Evolutionary conservation across 192 early-diverging fungal species (phyloP), one percentile per base, ranked within the genome.

Genomic region (Coemansia javaensis): DNA sequence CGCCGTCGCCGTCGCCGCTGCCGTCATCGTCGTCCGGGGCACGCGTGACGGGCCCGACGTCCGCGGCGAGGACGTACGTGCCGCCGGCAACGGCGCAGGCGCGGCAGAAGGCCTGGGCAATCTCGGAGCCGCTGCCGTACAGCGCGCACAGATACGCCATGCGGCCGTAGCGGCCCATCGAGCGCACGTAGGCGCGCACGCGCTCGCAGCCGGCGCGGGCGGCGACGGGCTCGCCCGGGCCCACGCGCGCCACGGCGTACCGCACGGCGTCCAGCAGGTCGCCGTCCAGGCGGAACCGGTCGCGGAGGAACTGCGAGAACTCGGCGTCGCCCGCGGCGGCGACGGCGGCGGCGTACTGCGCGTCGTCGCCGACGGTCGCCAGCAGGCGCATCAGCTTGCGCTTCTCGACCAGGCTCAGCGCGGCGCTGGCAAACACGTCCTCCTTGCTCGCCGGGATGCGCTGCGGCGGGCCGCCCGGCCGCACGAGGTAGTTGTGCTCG

Each of bases 11-110:
- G 56, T 28, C 15, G n/a, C n/a, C n/a, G n/a, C n/a, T n/a, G n/a
- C n/a, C n/a, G n/a, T n/a, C n/a, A n/a, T n/a, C 49, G 32, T 15
- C 9, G 16, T 44, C 42, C 8, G 40, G n/a, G 9, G 14, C 27
- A 8, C 21, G 15, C 15, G 18, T 14, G 9, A 79, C 59, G 20
- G 59, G 36, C 0, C 56, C 47, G 9, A 87, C 40, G 0, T 58
- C 50, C 39, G 83, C 79, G 28, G 79, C 71, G 18, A 97, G 68
- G 49, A 97, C 87, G 50, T 94, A 97, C 10, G 82, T 85, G 14
- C 94, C 92, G 21, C 91, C 91, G 56, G 89, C 82, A 1, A 98
- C 94, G 7, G 94, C 94, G 32, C 85, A 89, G 5, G 86, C 60
- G 44, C 93, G 81, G 67, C 91, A 92, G 65, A 95, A 94, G 6